phyloP scores from a whole-genome alignment of 1,139 yeast species.

The Pichia terricola region DNA sequence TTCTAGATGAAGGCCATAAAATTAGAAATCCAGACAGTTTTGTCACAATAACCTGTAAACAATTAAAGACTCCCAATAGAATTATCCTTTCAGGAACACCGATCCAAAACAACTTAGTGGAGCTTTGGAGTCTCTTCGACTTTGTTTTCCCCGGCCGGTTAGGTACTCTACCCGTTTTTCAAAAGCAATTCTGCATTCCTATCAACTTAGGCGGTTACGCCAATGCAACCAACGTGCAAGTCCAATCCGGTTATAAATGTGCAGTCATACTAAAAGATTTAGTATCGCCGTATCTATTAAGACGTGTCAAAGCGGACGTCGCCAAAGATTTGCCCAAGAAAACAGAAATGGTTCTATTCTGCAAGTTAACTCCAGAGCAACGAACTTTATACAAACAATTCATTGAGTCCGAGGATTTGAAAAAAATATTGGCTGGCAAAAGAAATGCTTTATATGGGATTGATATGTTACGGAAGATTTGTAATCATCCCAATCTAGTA shows the following conservation, averaged over 20 bases:
- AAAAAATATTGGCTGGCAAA: constrained; percentile 64
- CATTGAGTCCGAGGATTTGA: constrained; percentile 65
- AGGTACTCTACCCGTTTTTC: constrained; percentile 92
- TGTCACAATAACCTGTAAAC: constrained; percentile 77
- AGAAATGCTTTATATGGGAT: constrained; percentile 83
- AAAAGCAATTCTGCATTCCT: constrained; percentile 84
- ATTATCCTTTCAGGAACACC: constrained; percentile 94
- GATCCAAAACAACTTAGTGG: constrained; percentile 92
- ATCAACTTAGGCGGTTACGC: constrained; percentile 98
- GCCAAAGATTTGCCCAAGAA: constrained; percentile 93
- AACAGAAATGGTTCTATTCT: constrained; percentile 87
- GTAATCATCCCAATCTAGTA: constrained; percentile 91
- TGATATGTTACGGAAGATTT: constrained; percentile 79
- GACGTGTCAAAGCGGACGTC: constrained; percentile 90
- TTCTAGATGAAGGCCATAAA: constrained; percentile 93
- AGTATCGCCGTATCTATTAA: constrained; percentile 77
- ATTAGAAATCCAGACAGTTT: constrained; percentile 91
- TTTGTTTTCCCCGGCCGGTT: constrained; percentile 89
- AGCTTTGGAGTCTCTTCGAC: constrained; percentile 94
- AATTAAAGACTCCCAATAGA: constrained; percentile 69
- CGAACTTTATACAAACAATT: constrained; percentile 65
- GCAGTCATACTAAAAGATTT: constrained; percentile 84
- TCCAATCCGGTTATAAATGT: constrained; percentile 92
- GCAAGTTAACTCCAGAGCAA: constrained; percentile 72
- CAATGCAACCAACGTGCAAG: constrained; percentile 91